phyloP scores from a whole-genome alignment of 805 yeast genomes.

The Kazachstania viticola region DNA sequence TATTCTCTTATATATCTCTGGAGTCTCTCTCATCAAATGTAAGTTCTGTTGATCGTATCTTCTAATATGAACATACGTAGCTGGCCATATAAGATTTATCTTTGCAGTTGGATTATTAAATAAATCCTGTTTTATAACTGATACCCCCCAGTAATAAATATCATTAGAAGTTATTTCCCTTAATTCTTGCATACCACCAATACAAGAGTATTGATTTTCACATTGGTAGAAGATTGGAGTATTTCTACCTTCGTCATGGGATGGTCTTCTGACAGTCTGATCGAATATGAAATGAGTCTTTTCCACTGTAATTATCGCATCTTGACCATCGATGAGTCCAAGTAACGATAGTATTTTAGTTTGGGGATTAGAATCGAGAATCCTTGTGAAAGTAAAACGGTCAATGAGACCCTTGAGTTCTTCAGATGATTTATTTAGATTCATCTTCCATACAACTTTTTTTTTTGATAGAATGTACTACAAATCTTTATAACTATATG shows the following conservation, averaged over 20 bases:
- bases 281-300: conserved; percentile 49
- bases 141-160: conserved; percentile 73
- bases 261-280: conserved; percentile 27
- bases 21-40: conserved; percentile 68
- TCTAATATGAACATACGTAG: conserved; percentile 69
- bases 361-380: conserved; percentile 50
- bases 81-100: conserved; percentile 74
- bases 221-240: conserved; percentile 14
- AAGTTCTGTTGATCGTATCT: conserved; percentile 50
- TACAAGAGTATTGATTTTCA: conserved; percentile 19
- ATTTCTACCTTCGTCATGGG: conserved; percentile 4
- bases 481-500: too few species aligned
- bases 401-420: conserved; percentile 20
- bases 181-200: conserved; percentile 20
- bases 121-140: conserved; percentile 37
- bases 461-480: too few species aligned
- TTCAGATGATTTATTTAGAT: too few species aligned
- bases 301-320: conserved; percentile 65
- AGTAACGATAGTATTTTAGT: conserved; percentile 51
- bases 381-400: conserved; percentile 34
- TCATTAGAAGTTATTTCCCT: conserved; percentile 55
- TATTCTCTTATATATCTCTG: conserved; percentile 48
- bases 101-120: conserved; percentile 48
- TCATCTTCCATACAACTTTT: too few species aligned
- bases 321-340: conserved; percentile 50